Evolutionary conservation across 1,139 yeast species (phyloP), one percentile per base, ranked within the genome.

Genomic region (Protomyces arabidopsidicola): DNA sequence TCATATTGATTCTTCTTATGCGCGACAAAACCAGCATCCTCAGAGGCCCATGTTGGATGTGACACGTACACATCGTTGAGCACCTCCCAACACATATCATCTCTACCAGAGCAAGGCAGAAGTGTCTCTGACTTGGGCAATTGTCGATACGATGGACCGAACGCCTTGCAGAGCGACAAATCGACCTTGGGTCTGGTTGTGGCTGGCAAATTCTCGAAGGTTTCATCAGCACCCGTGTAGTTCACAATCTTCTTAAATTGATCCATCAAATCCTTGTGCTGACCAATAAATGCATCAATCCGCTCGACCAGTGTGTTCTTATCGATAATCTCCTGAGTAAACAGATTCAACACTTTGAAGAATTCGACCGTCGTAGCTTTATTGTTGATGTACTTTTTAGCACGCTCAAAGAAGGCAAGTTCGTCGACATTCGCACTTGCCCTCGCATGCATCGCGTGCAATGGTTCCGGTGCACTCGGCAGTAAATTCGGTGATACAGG

Each of bases 21-120:
- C 18, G 98, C 97, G 73, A 93, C 91, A 72, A 91, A 93, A 0
- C 98, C 98, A 27, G 97, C 89, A 74, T 95, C 98, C 75, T 93
- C 98, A 0, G 98, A 91, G 1, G 98, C 98, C 98, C 98, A 95
- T 5, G 97, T 95, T 45, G 99, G 99, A 75, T 91, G 98, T 2
- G 97, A 97, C 31, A 93, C 98, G 98, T 98, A 95, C 76, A 93
- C 98, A 74, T 93, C 98, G 75, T 93, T 93, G 70, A 95, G 81
- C 31, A 93, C 97, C 74, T 93, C 98, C 98, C 98, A 91, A 74
- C 98, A 95, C 95, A 95, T 89, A 72, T 91, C 98, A 75, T 95
- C 99, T 70, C 98, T 84, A 27, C 98, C 98, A 9, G 97, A 89
- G 72, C 98, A 91, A 20, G 98, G 98, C 97, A 91, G 90, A 72